A percentile compares a stretch with the other conserved stretches of the same genome.
These are phyloP conservation scores for Fraxinus ornus DNA, from an alignment of 305 asterid species.

Conservation along the genomic window DNA sequence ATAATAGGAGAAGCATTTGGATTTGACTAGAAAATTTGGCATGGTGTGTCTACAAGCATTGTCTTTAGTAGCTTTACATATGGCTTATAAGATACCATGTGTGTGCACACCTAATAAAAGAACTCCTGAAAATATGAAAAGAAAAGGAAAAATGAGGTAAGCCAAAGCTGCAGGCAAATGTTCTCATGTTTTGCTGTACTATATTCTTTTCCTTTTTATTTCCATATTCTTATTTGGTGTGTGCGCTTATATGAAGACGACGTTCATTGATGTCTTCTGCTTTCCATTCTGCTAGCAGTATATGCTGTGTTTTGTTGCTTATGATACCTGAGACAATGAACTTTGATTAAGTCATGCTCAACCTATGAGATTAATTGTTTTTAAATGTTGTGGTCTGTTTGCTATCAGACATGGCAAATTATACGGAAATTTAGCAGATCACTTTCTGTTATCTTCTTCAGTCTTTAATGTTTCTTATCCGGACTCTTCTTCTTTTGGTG, in stretches of 20 bases:
- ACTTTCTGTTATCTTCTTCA: background rate
- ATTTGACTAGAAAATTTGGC: background rate
- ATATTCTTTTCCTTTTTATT: background rate
- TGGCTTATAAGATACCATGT: background rate
- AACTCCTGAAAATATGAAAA: too few species aligned
- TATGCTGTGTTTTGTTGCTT: too few species aligned
- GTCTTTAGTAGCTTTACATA: background rate
- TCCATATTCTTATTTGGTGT: background rate
- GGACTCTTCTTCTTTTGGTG: background rate
- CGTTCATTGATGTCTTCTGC: too few species aligned
- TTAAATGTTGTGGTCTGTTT: too few species aligned
- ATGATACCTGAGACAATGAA: too few species aligned
- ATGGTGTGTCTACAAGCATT: background rate
- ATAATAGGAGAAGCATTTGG: background rate
- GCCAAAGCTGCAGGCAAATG: background rate
- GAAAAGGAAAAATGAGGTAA: background rate
- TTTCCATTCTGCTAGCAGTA: too few species aligned
- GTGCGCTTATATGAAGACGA: background rate
- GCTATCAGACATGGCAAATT: too few species aligned
- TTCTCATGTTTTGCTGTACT: background rate
- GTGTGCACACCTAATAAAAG: too few species aligned
- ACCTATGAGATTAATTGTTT: too few species aligned
- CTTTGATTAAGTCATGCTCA: too few species aligned
- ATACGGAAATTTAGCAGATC: background rate
- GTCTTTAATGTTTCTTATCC: background rate